phyloP scores from a whole-genome alignment of 495 filamentous ascomycete genomes.

The Penicillium antarcticum region DNA sequence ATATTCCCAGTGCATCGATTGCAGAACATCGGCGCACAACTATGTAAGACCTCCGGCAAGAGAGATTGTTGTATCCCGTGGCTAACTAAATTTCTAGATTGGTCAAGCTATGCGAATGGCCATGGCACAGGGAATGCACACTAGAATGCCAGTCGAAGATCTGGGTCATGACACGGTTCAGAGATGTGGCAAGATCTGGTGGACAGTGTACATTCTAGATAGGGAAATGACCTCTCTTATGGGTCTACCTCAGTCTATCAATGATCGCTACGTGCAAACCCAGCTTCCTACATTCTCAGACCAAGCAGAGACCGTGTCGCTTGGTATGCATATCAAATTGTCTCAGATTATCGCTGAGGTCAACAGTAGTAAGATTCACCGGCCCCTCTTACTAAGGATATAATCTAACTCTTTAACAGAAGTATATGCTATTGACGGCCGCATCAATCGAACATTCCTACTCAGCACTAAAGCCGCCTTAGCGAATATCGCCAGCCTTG shows the following conservation, averaged over 20 bases:
- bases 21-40: constrained; percentile 33
- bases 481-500: constrained; percentile 35
- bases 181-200: constrained; percentile 42
- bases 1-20: constrained; percentile 41
- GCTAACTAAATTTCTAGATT: constrained; percentile 27
- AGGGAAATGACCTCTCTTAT: constrained; percentile 44
- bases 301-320: constrained; percentile 27
- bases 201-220: constrained; percentile 45
- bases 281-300: constrained; percentile 32
- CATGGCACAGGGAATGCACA: constrained; percentile 42
- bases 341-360: constrained; percentile 40
- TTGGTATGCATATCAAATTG: constrained; percentile 42
- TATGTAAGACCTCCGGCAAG: constrained; percentile 21
- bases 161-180: constrained; percentile 31
- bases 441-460: constrained; percentile 38
- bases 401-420: constrained; percentile 19
- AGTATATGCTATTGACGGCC: constrained; percentile 43
- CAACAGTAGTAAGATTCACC: constrained; percentile 30
- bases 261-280: constrained; percentile 34
- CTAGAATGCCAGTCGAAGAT: constrained; percentile 36
- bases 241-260: constrained; percentile 39
- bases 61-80: too few relatives aligned
- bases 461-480: constrained; percentile 38
- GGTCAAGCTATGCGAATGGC: constrained; percentile 44
- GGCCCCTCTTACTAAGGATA: neutral